phyloP scores from a whole-genome alignment of 139 green algal genomes.

The Chlamydomonas asymmetrica region DNA sequence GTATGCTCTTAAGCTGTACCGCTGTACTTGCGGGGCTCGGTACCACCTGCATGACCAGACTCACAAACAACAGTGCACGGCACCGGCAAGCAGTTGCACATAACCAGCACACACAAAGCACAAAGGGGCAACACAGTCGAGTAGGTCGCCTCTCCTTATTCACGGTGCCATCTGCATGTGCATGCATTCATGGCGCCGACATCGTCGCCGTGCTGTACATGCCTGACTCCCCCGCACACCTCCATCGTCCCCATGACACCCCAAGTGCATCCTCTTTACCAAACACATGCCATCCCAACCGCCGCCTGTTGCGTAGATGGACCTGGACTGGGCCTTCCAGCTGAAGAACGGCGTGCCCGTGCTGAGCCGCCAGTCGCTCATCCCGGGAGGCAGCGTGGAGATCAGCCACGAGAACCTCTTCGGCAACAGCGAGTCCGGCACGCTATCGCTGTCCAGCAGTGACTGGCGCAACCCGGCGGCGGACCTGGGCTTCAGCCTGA shows the following conservation, averaged over 20 bases:
- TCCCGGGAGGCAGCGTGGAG: constrained; percentile 59
- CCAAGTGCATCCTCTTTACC: neutral
- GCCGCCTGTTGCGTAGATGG: constrained; percentile 43
- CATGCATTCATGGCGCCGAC: too few relatives aligned
- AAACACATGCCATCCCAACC: neutral
- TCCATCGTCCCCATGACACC: neutral
- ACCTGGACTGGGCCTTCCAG: constrained; percentile 66
- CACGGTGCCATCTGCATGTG: too few relatives aligned
- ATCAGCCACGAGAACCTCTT: constrained; percentile 65
- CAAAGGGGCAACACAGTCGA: too few relatives aligned
- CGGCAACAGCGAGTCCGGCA: constrained; percentile 52
- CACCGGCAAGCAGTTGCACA: too few relatives aligned
- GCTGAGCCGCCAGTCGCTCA: constrained; percentile 49
- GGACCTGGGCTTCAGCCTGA: constrained; percentile 43
- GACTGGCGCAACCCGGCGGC: constrained; percentile 59
- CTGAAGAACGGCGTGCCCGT: constrained; percentile 52
- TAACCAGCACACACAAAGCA: too few relatives aligned
- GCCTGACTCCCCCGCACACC: neutral
- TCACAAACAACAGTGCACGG: too few relatives aligned
- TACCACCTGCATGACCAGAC: too few relatives aligned
- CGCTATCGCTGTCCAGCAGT: constrained; percentile 43
- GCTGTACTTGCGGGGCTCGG: too few relatives aligned
- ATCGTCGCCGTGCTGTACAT: too few relatives aligned
- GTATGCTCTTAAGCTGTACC: too few relatives aligned
- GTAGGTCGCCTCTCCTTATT: too few relatives aligned